Evolutionary conservation across 1,284 basidiomycete genomes (phyloP).

Genomic region (Leccinum subrobustum): DNA sequence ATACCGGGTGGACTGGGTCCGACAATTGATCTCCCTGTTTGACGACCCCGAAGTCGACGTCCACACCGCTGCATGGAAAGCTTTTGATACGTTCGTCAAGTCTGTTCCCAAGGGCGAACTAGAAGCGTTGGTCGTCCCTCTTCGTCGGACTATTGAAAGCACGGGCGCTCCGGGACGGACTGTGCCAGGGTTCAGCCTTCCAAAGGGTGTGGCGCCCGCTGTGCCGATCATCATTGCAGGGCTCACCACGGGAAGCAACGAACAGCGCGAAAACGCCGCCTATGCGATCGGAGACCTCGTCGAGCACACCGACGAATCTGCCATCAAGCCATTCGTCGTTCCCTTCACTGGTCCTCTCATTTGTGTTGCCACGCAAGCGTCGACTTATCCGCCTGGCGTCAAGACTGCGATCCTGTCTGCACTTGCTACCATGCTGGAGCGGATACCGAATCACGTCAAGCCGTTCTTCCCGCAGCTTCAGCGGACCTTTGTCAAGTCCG

Average conservation of each 20-base stretch:
- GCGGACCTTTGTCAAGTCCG: slow-evolving; percentile 94
- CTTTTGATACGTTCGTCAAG: slow-evolving; percentile 89
- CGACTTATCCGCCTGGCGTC: neutral
- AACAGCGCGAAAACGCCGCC: slow-evolving; percentile 22
- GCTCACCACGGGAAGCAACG: neutral
- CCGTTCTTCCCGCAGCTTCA: slow-evolving; percentile 99
- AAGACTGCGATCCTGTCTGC: neutral
- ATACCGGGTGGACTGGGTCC: slow-evolving; percentile 93
- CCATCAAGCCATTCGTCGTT: neutral
- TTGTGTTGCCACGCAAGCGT: neutral
- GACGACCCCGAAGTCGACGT: slow-evolving; percentile 79
- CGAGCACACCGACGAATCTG: neutral
- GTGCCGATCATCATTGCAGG: slow-evolving; percentile 16
- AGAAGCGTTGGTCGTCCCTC: slow-evolving; percentile 84
- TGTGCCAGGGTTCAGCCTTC: neutral
- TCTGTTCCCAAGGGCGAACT: slow-evolving; percentile 91
- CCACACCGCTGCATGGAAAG: slow-evolving; percentile 80
- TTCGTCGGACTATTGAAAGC: slow-evolving; percentile 87
- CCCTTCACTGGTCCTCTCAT: neutral
- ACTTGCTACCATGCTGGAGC: slow-evolving; percentile 70
- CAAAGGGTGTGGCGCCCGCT: neutral
- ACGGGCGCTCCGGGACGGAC: slow-evolving; percentile 72
- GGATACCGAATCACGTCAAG: slow-evolving; percentile 88
- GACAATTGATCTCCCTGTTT: slow-evolving; percentile 85
- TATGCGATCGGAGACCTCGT: neutral